Evolutionary conservation across 805 yeast species (phyloP), one percentile per base, ranked within the genome.

Genomic region (Metahyphopichia silvanorum): DNA sequence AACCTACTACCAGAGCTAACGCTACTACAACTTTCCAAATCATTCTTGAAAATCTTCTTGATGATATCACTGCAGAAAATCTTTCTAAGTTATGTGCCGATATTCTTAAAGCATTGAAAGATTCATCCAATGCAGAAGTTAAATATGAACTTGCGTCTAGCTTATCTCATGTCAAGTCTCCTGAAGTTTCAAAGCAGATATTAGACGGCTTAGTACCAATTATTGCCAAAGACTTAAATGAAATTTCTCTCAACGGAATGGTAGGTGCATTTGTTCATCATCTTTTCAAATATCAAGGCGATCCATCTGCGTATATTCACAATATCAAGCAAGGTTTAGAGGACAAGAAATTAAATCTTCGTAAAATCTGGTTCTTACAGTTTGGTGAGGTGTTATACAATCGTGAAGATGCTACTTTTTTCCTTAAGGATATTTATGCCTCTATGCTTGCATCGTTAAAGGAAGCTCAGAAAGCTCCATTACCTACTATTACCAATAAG

Each of bases 201-300:
- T 53, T 74, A 2, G 47, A 58, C 1, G 66, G 59, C 0, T 49
- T 86, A 21, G 41, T 69, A 1, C 67, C 82, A 2, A 58, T 79
- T n/a, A 63, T 82, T 3, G 33, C 74, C 0, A 88, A 85, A 44
- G 98, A 91, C 47, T 75, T 78, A 28, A 86, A 87, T 45, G 98
- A 91, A 49, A 12, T 42, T 1, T 76, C 85, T 0, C 63, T 88
- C 24, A 37, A 60, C 3, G 60, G 66, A 3, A 61, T 78, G 36
- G 61, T 82, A 5, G 53, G 57, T 6, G 71, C 82, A 0, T 69
- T 77, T 33, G 66, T 78, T 24, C 39, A 42, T 2, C 79, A 76
- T 40, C 62, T 71, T 16, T 47, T 69, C 8, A 45, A 52, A 8
- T 31, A 60, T 2, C 38, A 62, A 15, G 38, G 44, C 2, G 38